Base-by-base conservation (phyloP, 2,329 filamentous ascomycete genomes). In the Colletotrichum camelliae region DNA sequence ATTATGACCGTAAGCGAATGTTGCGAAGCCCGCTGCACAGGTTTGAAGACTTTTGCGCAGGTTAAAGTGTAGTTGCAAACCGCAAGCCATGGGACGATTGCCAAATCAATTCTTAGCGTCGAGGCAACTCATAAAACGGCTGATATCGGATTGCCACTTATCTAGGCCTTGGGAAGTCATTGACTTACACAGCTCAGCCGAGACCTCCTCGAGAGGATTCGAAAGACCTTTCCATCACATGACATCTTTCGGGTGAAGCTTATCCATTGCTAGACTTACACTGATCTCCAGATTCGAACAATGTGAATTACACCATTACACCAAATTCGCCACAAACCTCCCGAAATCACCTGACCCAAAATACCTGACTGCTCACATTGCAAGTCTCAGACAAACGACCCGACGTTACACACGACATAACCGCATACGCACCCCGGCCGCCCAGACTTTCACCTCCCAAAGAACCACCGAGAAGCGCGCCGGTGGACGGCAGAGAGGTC, bases 361-460 rank as follows among this genome's bases (percentile, higher is more conserved):
- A 52, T 52, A 24, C n/a, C n/a, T 52, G 43, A 52, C 43, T 52
- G 43, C 43, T 52, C 43, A 52, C 43, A 13, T 52, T 52, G n/a
- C 43, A 21, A 52, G 43, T 52, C 43, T 52, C 43, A 52, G 43
- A 52, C 43, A 52, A 52, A 52, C 43, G n/a, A 52, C 43, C 43
- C n/a, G 43, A 52, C 43, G 43, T 52, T 52, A 52, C 43, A 52
- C 43, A 52, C n/a, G 43, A 52, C 12, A 21, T 52, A 52, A 52
- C n/a, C 43, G 43, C 43, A n/a, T 21, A 52, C 43, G 43, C 43
- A 21, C 43, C 43, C 43, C n/a, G 10, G 43, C 43, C 43, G 43
- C 43, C 43, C n/a, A 52, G 43, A 52, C 43, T 0, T 52, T 0
- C 0, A 24, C n/a, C 43, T 52, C 43, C 6, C 43, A 52, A 52